These are phyloP conservation scores for Cryphonectria carpinicola DNA, from an alignment of 2,329 filamentous ascomycete species.

Conservation along the genomic window DNA sequence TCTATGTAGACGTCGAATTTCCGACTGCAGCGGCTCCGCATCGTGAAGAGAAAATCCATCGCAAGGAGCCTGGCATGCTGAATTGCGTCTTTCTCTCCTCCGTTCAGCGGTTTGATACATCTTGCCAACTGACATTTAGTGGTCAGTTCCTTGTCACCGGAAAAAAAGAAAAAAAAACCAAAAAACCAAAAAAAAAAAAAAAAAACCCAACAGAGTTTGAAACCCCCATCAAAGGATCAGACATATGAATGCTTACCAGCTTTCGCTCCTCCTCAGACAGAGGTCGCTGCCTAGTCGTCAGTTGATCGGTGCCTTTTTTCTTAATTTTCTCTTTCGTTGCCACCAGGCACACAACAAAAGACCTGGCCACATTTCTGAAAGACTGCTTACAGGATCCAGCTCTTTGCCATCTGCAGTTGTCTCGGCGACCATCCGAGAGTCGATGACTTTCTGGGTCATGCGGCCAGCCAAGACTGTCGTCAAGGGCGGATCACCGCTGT, in stretches of 20 bases:
- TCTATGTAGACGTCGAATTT: conserved; percentile 24
- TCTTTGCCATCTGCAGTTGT: not conserved
- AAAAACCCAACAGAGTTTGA: no score
- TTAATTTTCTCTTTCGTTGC: not conserved
- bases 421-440: conserved; percentile 11
- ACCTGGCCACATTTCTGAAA: not conserved
- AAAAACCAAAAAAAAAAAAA: no score
- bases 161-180: no score
- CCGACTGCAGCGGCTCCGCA: conserved; percentile 13
- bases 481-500: conserved; percentile 18
- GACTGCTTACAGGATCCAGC: not conserved
- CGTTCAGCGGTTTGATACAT: conserved; percentile 24
- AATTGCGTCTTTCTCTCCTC: conserved; percentile 18
- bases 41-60: conserved; percentile 26
- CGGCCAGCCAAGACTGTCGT: conserved; percentile 23
- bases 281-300: not conserved
- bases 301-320: not conserved
- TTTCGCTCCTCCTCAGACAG: conserved; percentile 9
- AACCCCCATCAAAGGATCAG: no score
- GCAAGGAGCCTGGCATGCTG: conserved; percentile 22
- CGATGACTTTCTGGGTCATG: conserved; percentile 19
- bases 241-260: conserved; percentile 15
- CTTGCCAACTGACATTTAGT: conserved; percentile 12
- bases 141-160: not conserved
- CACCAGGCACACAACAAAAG: not conserved